Base-by-base conservation (phyloP, 225 moss, liverwort and hornwort genomes). In the Climacium dendroides region DNA sequence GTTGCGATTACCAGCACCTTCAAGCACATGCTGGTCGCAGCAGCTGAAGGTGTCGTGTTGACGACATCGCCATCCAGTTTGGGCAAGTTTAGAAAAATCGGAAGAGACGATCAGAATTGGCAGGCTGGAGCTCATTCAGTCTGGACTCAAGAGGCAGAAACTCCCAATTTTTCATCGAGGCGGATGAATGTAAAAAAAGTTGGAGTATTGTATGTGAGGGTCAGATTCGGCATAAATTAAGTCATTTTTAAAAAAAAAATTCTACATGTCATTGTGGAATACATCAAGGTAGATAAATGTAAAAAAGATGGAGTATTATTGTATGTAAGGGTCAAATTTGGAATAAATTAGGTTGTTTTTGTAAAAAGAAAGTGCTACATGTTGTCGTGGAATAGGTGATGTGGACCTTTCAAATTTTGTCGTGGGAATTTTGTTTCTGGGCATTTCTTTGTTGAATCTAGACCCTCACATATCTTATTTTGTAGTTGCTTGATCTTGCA, bases 371-470 rank as follows among this genome's bases (percentile, higher is more conserved):
- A n/a, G n/a, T n/a, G n/a, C n/a, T n/a, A n/a, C 13, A 0, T 34
- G 0, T 34, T 34, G 48, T 34, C 52, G 50, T 50, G 13, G 7
- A 19, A 19, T 11, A 11, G n/a, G n/a, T 32, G 13, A 34, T 34
- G 34, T 3, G 4, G 32, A 50, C 32, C 13, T 50, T 74, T 48
- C 74, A 74, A 47, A 74, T 32, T 32, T 32, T 48, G 7, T 50
- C 1, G 0, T 32, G 4, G 3, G 19, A 48, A 74, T 74, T 74
- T 0, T 11, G 13, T 32, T 32, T 74, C 0, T 4, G 4, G 10
- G 0, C 19, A 11, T 0, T 19, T 30, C 30, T 73, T 0, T 47
- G 3, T 1, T 1, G 3, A 24, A 23, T 67, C 0, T 28, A 0
- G n/a, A 73, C 1, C 18, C 2, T 19, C 1, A 29, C 6, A 10